A percentile compares a stretch with the other conserved stretches of the same genome.
Conservation (phyloP, 306 rosid species). For the Gillenia trifoliata region DNA sequence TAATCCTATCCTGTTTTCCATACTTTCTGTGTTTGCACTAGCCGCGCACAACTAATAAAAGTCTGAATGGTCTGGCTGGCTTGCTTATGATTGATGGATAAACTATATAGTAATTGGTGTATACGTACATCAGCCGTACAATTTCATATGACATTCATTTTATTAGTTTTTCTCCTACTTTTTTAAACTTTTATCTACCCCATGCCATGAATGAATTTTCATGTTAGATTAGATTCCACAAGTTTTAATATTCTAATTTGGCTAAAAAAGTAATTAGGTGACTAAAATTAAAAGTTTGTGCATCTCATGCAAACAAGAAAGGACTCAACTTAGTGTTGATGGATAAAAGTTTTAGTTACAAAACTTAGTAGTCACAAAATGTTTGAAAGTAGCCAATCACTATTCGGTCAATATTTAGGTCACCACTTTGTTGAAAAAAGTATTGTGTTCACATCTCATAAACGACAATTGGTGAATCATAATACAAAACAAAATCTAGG, state of each 20-base stretch:
- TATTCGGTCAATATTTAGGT: background rate
- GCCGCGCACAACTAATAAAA: too few relatives aligned
- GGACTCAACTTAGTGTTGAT: background rate
- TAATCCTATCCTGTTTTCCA: too few relatives aligned
- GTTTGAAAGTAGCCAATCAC: background rate
- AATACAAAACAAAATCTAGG: background rate
- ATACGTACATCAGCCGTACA: background rate
- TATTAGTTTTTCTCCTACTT: background rate
- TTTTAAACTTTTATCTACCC: background rate
- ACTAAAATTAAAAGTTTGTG: background rate
- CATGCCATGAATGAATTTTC: background rate
- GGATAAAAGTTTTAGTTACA: background rate
- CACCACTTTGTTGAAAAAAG: background rate
- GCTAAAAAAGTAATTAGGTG: background rate
- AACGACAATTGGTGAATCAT: background rate
- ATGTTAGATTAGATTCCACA: background rate
- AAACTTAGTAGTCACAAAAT: background rate
- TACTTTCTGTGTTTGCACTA: too few relatives aligned
- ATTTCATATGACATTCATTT: background rate
- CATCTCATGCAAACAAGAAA: background rate
- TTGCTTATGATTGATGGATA: too few relatives aligned
- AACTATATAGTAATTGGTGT: background rate
- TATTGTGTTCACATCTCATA: background rate
- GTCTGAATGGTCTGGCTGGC: too few relatives aligned
- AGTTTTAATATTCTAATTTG: background rate